Conservation (phyloP, 2,329 filamentous ascomycete species). For the Ascocoryne sarcoides region DNA sequence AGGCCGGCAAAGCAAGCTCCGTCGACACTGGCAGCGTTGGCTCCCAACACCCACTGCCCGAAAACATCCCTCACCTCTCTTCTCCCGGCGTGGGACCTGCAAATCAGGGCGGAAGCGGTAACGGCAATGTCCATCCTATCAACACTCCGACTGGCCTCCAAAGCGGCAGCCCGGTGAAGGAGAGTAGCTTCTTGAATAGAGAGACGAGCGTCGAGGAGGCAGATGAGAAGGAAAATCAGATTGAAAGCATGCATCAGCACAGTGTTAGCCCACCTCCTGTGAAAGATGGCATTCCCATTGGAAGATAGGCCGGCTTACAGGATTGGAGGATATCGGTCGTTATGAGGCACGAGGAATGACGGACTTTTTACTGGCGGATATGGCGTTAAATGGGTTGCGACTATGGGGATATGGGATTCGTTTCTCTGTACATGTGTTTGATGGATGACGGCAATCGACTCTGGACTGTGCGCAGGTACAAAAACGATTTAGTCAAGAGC, state of each 20-base stretch:
- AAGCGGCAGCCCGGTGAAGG: conserved; percentile 78
- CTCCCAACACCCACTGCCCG: conserved; percentile 86
- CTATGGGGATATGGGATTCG: conserved; percentile 1
- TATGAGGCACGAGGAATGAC: conserved; percentile 1
- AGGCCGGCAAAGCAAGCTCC: conserved; percentile 92
- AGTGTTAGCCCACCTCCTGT: conserved; percentile 36
- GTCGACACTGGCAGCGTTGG: conserved; percentile 90
- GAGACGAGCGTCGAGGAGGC: conserved; percentile 64
- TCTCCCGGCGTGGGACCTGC: conserved; percentile 42
- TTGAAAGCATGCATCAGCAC: conserved; percentile 9
- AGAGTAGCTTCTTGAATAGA: conserved; percentile 77
- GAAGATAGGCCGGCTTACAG: conserved; percentile 3
- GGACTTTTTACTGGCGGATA: not conserved
- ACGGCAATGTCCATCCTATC: conserved; percentile 34
- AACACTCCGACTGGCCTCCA: conserved; percentile 41
- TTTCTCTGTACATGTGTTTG: conserved; percentile 11
- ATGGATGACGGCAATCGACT: conserved; percentile 17
- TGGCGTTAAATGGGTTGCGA: conserved; percentile 8
- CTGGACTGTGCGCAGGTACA: conserved; percentile 3
- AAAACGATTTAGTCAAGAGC: conserved; percentile 3
- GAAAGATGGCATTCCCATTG: conserved; percentile 1
- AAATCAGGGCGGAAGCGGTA: conserved; percentile 35
- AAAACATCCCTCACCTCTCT: conserved; percentile 87
- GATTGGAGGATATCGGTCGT: not conserved
- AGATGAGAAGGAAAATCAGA: conserved; percentile 34